Base-by-base conservation (phyloP, 2,329 filamentous ascomycete genomes). In the Paraphoma chrysanthemicola region DNA sequence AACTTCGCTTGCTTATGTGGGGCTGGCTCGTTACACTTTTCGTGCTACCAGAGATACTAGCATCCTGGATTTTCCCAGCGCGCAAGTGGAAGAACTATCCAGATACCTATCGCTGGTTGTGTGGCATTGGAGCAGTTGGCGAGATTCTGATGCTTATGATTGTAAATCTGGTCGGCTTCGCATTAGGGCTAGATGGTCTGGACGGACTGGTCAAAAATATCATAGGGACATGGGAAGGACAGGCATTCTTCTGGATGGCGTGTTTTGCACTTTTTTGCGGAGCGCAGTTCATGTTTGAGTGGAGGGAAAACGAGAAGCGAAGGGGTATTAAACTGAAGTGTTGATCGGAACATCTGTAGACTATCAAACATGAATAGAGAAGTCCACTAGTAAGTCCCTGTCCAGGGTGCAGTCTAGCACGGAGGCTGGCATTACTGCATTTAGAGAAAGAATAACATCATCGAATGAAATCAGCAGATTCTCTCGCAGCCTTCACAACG, bases 11-110 rank as follows among this genome's bases (percentile, higher is more conserved):
- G 39, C 84, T 99, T 31, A 90, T 96, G 76, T 99, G 95, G 95
- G 94, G 95, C 29, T 99, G 95, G 95, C 84, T 99, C 39, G 88
- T 99, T 61, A 93, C 96, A 0, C 80, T 98, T 23, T 99, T 99
- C 78, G 92, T 99, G 76, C 75, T 97, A 6, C 95, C 95, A 0
- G 95, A 99, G 80, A 86, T 94, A 66, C 79, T 90, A 7, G 92
- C 88, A 0, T 81, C 82, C 0, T 80, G 87, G 39, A 56, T 93
- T 0, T 96, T 99, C 75, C 93, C 94, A 0, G 81, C 83, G 50
- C 83, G 82, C 41, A 87, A 86, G 64, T 98, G 90, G 88, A 87
- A 88, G 67, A 79, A 82, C 18, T 80, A 83, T 0, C 91, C 91
- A 1, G 90, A 87, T 48, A 76, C 85, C 2, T 97, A 97, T 73